phyloP scores from a whole-genome alignment of 345 rosid species.

The Lepidium africanum region DNA sequence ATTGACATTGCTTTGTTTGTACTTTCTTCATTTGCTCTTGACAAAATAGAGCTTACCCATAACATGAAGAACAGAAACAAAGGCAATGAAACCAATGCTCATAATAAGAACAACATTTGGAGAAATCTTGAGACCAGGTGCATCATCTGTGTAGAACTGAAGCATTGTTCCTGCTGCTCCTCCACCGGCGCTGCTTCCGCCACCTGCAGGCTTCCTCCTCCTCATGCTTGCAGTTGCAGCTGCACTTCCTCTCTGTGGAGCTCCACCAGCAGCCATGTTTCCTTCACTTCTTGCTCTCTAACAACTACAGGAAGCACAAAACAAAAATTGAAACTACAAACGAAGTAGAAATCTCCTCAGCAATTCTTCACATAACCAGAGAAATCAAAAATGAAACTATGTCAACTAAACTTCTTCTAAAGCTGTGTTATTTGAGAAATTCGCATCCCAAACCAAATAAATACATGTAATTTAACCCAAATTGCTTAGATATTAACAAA shows the following conservation, averaged over 20 bases:
- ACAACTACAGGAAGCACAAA: neutral
- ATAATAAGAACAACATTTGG: slow-evolving; percentile 80
- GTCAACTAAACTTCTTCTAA: neutral
- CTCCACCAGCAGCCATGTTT: slow-evolving; percentile 45
- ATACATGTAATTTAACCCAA: neutral
- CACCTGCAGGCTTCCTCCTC: slow-evolving; percentile 34
- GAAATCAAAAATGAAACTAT: neutral
- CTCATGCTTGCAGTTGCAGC: slow-evolving; percentile 82
- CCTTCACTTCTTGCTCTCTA: slow-evolving; percentile 9
- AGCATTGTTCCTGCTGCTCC: slow-evolving; percentile 81
- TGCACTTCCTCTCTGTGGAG: slow-evolving; percentile 85
- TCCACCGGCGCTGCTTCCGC: slow-evolving; percentile 43
- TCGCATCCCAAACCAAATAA: neutral
- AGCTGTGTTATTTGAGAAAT: neutral
- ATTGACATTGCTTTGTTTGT: neutral
- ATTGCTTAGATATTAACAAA: neutral
- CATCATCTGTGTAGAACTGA: slow-evolving; percentile 87
- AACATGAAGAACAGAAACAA: slow-evolving; percentile 81
- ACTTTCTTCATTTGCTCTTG: slow-evolving; percentile 16
- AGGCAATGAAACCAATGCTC: slow-evolving; percentile 97
- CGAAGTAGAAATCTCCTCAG: neutral
- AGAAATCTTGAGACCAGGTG: slow-evolving; percentile 80
- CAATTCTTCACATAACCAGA: neutral
- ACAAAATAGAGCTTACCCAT: slow-evolving; percentile 76
- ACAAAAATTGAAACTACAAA: neutral